Evolutionary conservation across 768 basidiomycete species (phyloP).

Genomic region (Leucocoprinus birnbaumii): DNA sequence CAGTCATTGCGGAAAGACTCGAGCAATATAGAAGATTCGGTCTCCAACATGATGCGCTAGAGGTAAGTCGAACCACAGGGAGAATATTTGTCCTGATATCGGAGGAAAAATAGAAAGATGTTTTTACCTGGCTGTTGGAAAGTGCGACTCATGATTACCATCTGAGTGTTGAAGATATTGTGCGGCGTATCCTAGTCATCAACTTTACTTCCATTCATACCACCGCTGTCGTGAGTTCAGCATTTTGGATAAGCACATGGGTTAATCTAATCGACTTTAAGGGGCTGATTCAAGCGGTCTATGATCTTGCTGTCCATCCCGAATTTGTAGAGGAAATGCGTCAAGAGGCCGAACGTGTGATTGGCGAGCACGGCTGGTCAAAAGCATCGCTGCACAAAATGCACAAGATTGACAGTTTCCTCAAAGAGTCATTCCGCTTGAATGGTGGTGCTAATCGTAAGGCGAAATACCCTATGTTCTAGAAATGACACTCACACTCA

Average conservation of each 20-base stretch:
- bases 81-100: not conserved
- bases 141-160: slow-evolving; percentile 27
- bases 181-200: slow-evolving; percentile 31
- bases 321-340: slow-evolving; percentile 31
- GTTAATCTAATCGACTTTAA: slow-evolving; percentile 10
- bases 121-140: slow-evolving; percentile 48
- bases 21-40: no score
- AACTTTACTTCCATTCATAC: slow-evolving; percentile 45
- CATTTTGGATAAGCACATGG: not conserved
- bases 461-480: not conserved
- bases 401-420: slow-evolving; percentile 43
- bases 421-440: slow-evolving; percentile 32
- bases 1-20: no score
- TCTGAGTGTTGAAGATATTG: slow-evolving; percentile 24
- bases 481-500: no score
- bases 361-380: slow-evolving; percentile 31
- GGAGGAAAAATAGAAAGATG: slow-evolving; percentile 34
- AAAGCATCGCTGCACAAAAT: slow-evolving; percentile 33
- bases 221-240: slow-evolving; percentile 37
- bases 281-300: slow-evolving; percentile 32
- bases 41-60: slow-evolving; percentile 8
- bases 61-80: not conserved
- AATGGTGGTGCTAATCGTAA: not conserved
- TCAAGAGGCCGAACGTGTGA: slow-evolving; percentile 36
- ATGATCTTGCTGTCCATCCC: slow-evolving; percentile 31